A percentile compares a stretch with the other conserved stretches of the same genome.
Evolutionary conservation across 768 basidiomycete species (phyloP).

Genomic region (Auriscalpium vulgare): DNA sequence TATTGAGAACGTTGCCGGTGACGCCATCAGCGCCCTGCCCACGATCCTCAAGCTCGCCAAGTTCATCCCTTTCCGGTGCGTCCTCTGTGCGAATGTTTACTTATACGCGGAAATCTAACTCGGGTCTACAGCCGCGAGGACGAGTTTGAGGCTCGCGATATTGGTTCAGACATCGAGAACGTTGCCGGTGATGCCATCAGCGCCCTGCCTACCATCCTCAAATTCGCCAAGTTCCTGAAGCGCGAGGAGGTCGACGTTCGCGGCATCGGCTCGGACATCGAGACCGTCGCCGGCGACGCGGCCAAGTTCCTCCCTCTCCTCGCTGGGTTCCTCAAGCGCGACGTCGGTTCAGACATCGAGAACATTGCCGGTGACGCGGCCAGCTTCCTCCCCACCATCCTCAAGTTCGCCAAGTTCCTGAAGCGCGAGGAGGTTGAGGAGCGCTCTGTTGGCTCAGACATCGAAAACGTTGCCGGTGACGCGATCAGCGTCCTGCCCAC

Average conservation of each 20-base stretch:
- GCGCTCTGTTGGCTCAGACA: no score
- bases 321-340: neutral
- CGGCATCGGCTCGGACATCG: neutral
- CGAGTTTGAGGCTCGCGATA: neutral
- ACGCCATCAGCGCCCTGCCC: neutral
- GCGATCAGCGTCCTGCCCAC: constrained; percentile 1
- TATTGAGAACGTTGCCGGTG: neutral
- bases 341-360: neutral
- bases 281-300: neutral
- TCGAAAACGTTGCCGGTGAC: no score
- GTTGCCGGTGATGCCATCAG: neutral
- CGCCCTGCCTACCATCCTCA: neutral
- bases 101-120: no score
- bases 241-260: neutral
- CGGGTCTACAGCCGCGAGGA: neutral
- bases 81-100: no score
- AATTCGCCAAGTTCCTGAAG: neutral
- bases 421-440: constrained; percentile 14
- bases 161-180: neutral
- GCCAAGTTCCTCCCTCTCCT: neutral
- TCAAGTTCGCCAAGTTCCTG: constrained; percentile 71
- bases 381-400: constrained; percentile 42
- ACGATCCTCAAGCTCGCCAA: neutral
- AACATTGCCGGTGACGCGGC: neutral
- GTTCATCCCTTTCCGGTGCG: neutral